phyloP scores from a whole-genome alignment of 1,284 basidiomycete genomes.

The Anthracocystis panici-leucophaei region DNA sequence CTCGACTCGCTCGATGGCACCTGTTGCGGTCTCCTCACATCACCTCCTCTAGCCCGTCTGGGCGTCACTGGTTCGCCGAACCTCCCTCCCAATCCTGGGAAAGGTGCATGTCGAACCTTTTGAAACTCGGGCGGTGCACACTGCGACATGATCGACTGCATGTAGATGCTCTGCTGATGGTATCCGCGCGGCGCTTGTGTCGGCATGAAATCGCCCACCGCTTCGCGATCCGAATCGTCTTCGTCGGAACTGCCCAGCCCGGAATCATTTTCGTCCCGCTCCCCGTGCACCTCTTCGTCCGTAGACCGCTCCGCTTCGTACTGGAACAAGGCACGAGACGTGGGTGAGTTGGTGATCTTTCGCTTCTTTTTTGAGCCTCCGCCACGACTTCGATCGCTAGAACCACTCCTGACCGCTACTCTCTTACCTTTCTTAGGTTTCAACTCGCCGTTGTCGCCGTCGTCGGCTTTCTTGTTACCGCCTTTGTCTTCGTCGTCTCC shows the following conservation, averaged over 20 bases:
- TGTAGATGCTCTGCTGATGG: conserved; percentile 63
- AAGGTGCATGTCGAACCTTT: conserved; percentile 32
- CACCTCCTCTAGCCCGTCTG: neutral
- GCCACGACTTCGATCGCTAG: neutral
- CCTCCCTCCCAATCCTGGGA: conserved; percentile 55
- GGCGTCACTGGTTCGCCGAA: conserved; percentile 37
- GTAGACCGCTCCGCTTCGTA: conserved; percentile 80
- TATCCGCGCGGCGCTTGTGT: conserved; percentile 81
- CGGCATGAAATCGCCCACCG: conserved; percentile 74
- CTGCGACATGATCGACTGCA: conserved; percentile 64
- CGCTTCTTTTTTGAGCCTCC: conserved; percentile 30
- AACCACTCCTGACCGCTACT: neutral
- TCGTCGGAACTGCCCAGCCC: conserved; percentile 72
- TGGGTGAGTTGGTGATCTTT: conserved; percentile 65
- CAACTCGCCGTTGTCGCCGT: conserved; percentile 3
- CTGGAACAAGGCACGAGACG: conserved; percentile 74
- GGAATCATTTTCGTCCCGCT: conserved; percentile 73
- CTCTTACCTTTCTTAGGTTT: conserved; percentile 30
- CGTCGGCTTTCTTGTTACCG: neutral
- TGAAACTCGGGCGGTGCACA: conserved; percentile 48
- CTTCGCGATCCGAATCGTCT: conserved; percentile 76
- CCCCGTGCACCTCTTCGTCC: conserved; percentile 76
- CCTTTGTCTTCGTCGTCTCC: conserved; percentile 6
- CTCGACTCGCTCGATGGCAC: conserved; percentile 45
- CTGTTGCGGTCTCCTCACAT: conserved; percentile 14